Conservation (phyloP, 352 stramenopile species). For the Phytophthora sp. region DNA sequence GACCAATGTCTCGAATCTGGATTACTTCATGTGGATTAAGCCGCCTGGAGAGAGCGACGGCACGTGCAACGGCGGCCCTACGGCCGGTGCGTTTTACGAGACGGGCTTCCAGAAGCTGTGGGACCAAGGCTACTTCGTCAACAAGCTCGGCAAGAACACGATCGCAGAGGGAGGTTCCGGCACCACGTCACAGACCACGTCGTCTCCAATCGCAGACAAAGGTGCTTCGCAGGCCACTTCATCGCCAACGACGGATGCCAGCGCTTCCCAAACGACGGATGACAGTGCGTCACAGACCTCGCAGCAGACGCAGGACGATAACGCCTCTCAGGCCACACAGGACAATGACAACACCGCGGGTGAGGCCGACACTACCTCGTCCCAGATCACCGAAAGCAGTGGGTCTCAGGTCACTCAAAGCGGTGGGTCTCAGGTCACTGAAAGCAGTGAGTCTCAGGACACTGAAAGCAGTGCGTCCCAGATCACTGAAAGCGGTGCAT, state of each 20-base stretch:
- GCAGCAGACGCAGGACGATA: no score
- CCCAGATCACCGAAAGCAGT: background rate
- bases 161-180: conserved; percentile 30
- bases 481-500: conserved; percentile 12
- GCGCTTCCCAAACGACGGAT: conserved; percentile 14
- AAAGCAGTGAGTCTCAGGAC: background rate
- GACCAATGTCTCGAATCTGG: conserved; percentile 54
- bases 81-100: conserved; percentile 64
- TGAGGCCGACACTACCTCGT: conserved; percentile 1
- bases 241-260: conserved; percentile 14
- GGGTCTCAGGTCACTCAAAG: background rate
- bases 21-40: conserved; percentile 84
- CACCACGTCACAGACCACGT: conserved; percentile 12
- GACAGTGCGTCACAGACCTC: conserved; percentile 14
- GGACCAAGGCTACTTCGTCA: conserved; percentile 69
- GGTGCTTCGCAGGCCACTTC: conserved; percentile 8
- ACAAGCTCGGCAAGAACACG: conserved; percentile 26
- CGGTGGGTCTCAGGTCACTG: background rate
- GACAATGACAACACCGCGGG: background rate
- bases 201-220: conserved; percentile 15
- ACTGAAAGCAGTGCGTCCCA: conserved; percentile 3
- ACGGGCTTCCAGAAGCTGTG: conserved; percentile 61
- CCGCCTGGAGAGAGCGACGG: conserved; percentile 71
- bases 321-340: conserved; percentile 16
- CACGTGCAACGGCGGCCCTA: conserved; percentile 47